These are phyloP conservation scores for Malassezia brasiliensis DNA, from an alignment of 1,284 basidiomycete species.

Conservation along the genomic window DNA sequence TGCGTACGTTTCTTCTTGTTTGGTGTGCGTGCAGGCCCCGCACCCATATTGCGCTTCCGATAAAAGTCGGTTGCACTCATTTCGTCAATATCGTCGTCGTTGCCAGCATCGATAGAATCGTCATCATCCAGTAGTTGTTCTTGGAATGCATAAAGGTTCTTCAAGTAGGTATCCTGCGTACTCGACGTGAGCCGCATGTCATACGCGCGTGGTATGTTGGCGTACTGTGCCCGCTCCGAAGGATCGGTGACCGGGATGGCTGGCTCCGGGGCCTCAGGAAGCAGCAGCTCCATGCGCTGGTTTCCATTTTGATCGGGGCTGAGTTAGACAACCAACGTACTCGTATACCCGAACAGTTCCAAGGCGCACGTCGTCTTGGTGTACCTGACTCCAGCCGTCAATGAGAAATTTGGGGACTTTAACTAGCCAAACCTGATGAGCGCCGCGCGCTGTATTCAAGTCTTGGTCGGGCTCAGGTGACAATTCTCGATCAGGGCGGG, in stretches of 20 bases:
- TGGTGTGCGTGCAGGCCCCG: conserved; percentile 8
- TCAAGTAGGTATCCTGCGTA: conserved; percentile 20
- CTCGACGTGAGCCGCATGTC: conserved; percentile 38
- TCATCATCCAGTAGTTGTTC: conserved; percentile 27
- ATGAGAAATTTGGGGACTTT: conserved; percentile 53
- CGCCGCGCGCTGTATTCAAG: conserved; percentile 28
- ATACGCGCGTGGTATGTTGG: conserved; percentile 30
- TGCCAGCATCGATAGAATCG: conserved; percentile 14
- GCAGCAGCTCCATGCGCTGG: conserved; percentile 40
- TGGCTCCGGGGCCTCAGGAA: conserved; percentile 29
- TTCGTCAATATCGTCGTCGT: conserved; percentile 10
- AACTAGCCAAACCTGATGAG: conserved; percentile 42
- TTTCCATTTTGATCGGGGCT: conserved; percentile 34
- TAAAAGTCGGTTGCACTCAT: conserved; percentile 9
- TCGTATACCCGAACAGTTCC: conserved; percentile 53
- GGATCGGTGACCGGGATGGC: conserved; percentile 24
- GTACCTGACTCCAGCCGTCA: conserved; percentile 51
- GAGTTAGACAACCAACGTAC: conserved; percentile 17
- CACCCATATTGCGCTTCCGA: background rate
- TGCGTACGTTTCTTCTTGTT: conserved; percentile 4
- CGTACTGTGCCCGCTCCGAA: conserved; percentile 17
- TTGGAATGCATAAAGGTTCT: conserved; percentile 42
- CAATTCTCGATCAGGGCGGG: conserved; percentile 12
- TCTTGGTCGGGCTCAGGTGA: conserved; percentile 45
- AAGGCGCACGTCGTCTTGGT: conserved; percentile 50